Base-by-base conservation (phyloP, 208 protist species). In the Leishmania arabica region DNA sequence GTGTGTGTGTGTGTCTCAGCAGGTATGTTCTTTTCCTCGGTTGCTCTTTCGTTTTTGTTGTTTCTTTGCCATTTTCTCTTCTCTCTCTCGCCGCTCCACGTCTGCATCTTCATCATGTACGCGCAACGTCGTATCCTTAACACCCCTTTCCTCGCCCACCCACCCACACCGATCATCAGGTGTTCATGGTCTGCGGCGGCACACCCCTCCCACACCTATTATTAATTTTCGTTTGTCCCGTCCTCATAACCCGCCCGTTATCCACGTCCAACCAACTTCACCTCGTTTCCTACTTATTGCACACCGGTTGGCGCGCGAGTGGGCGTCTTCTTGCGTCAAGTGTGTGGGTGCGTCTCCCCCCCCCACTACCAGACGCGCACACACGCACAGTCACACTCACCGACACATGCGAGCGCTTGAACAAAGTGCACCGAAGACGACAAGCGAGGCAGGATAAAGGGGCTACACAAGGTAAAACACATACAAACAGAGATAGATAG, bases 351-450 rank as follows among this genome's bases (percentile, higher is more conserved):
- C 19, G 15, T 21, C 17, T 3, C 13, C 34, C 64, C 34, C 4
- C 13, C 15, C 45, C 1, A 58, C 11, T 69, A 70, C 49, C 56
- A 66, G 31, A 75, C 31, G 37, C 31, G n/a, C 72, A 82, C 60
- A 68, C 13, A 84, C 58, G 80, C 53, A 74, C 15, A 80, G 9
- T 62, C 13, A 75, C 64, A 86, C 56, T 83, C 54, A 86, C 53
- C 54, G 13, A 76, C 70, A 77, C 7, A 49, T 62, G 78, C 21
- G 11, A 34, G 58, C 24, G 31, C 27, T 71, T 5, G 31, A 71
- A 24, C 24, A 45, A 31, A 13, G 58, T 64, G 13, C 27, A 31
- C 3, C 58, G 15, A 64, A 31, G 27, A 9, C 15, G 58, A 34
- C 27, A 34, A 64, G 11, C 1, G 3, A 7, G 15, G 27, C 7